phyloP scores from a whole-genome alignment of 805 yeast genomes.

The Candida corydali region DNA sequence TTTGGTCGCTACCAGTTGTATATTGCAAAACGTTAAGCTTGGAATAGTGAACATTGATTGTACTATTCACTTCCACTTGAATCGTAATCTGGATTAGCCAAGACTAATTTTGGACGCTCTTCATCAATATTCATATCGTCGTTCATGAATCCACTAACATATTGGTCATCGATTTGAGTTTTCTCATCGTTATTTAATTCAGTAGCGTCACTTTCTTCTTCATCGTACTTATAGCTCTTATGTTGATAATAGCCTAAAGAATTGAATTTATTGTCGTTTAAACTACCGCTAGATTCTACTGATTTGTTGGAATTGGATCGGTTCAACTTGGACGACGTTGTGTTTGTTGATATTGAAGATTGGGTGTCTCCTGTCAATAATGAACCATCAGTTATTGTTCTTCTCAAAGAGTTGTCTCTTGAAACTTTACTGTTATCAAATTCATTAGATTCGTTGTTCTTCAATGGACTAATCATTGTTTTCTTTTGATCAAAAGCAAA shows the following conservation, averaged over 20 bases:
- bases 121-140: constrained; percentile 15
- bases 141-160: constrained; percentile 6
- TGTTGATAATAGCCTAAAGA: constrained; percentile 38
- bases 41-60: too few relatives aligned
- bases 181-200: constrained; percentile 12
- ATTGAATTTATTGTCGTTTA: constrained; percentile 19
- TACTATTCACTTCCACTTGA: constrained; percentile 35
- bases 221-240: constrained; percentile 30
- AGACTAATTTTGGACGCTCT: constrained; percentile 42
- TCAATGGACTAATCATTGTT: constrained; percentile 3
- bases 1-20: neutral
- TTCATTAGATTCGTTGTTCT: constrained; percentile 3
- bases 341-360: constrained; percentile 2
- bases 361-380: constrained; percentile 8
- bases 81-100: constrained; percentile 54
- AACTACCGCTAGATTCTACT: constrained; percentile 26
- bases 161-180: constrained; percentile 10
- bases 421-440: constrained; percentile 13
- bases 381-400: constrained; percentile 29
- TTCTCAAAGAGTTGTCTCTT: constrained; percentile 24
- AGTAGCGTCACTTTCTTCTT: constrained; percentile 17
- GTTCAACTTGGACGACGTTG: constrained; percentile 6
- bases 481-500: constrained; percentile 8
- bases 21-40: too few relatives aligned
- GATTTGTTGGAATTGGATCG: constrained; percentile 20